These are phyloP conservation scores for Uronychia setigera DNA, from an alignment of 73 alveolate species.

Conservation along the genomic window DNA sequence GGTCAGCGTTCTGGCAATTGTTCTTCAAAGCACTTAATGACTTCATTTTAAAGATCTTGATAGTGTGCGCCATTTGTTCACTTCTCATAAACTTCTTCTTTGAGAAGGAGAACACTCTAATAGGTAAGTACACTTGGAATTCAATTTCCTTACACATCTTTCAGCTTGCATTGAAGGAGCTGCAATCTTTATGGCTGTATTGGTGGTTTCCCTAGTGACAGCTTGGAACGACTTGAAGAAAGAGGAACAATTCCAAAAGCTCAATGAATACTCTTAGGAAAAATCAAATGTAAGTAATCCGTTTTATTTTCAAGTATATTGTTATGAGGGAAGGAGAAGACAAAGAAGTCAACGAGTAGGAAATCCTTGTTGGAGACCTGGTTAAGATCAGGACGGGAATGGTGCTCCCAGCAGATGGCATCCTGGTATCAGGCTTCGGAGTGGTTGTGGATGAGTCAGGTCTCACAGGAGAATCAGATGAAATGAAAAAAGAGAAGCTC, in stretches of 20 bases:
- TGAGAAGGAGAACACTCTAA: slow-evolving; percentile 24
- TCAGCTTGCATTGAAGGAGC: slow-evolving; percentile 75
- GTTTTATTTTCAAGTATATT: neutral
- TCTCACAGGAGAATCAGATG: slow-evolving; percentile 85
- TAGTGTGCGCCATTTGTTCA: slow-evolving; percentile 69
- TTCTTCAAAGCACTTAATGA: no score
- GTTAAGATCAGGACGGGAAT: slow-evolving; percentile 73
- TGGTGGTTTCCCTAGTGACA: slow-evolving; percentile 63
- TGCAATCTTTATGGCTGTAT: slow-evolving; percentile 76
- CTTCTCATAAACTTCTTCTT: slow-evolving; percentile 5
- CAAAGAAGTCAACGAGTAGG: slow-evolving; percentile 47
- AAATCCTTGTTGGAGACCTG: slow-evolving; percentile 82
- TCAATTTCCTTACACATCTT: neutral
- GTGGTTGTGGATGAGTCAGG: slow-evolving; percentile 76
- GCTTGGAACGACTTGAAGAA: slow-evolving; percentile 74
- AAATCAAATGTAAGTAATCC: neutral
- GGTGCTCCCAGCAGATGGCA: slow-evolving; percentile 87
- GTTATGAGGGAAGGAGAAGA: slow-evolving; percentile 68
- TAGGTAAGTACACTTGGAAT: no score
- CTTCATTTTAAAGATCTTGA: slow-evolving; percentile 80
- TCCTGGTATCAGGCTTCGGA: slow-evolving; percentile 48
- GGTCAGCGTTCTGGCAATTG: no score
- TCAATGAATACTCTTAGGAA: slow-evolving; percentile 19
- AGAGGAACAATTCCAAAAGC: slow-evolving; percentile 73
- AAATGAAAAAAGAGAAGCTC: slow-evolving; percentile 54